Percentiles rank a stretch among this genome's conserved stretches.
Evolutionary conservation across 2,329 filamentous ascomycete species (phyloP).

Genomic region (Atkinsonella texensis): DNA sequence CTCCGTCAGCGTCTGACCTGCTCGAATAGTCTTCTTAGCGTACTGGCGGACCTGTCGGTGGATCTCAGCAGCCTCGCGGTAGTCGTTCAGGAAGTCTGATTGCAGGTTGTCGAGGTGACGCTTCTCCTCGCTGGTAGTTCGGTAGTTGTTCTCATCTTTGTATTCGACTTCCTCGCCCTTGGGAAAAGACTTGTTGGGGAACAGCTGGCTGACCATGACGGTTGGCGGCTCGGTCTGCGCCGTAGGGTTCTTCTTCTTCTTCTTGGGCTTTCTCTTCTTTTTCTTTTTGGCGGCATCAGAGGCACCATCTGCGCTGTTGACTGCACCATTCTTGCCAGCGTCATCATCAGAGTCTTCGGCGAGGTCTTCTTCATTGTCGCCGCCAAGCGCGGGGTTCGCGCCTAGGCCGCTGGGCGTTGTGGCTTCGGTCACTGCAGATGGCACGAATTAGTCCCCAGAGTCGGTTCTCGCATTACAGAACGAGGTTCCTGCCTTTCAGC

Average conservation of each 20-base stretch:
- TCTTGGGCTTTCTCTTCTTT: constrained; percentile 76
- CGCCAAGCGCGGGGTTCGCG: constrained; percentile 25
- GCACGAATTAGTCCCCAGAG: neutral
- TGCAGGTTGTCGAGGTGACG: constrained; percentile 72
- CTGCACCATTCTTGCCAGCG: constrained; percentile 30
- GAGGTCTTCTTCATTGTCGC: constrained; percentile 28
- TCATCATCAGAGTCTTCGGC: constrained; percentile 42
- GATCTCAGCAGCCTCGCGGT: constrained; percentile 76
- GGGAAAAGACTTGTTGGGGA: constrained; percentile 60
- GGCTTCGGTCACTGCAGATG: constrained; percentile 25
- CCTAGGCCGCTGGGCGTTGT: constrained; percentile 28
- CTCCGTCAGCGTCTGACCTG: constrained; percentile 66
- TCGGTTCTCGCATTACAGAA: neutral
- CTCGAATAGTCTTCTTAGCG: constrained; percentile 69
- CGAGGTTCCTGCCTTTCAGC: constrained; percentile 23
- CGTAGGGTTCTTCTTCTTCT: constrained; percentile 66
- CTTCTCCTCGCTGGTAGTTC: constrained; percentile 75
- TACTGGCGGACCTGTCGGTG: constrained; percentile 79
- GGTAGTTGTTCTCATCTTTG: constrained; percentile 60
- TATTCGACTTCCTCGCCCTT: constrained; percentile 71
- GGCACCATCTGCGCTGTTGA: constrained; percentile 22
- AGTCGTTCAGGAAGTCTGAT: constrained; percentile 68
- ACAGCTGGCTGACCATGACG: constrained; percentile 59
- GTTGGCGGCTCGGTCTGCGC: constrained; percentile 63
- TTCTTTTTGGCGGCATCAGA: constrained; percentile 29